Evolutionary conservation across 352 stramenopile species (phyloP), one percentile per base, ranked within the genome.

Genomic region (Pythium brachiatum): DNA sequence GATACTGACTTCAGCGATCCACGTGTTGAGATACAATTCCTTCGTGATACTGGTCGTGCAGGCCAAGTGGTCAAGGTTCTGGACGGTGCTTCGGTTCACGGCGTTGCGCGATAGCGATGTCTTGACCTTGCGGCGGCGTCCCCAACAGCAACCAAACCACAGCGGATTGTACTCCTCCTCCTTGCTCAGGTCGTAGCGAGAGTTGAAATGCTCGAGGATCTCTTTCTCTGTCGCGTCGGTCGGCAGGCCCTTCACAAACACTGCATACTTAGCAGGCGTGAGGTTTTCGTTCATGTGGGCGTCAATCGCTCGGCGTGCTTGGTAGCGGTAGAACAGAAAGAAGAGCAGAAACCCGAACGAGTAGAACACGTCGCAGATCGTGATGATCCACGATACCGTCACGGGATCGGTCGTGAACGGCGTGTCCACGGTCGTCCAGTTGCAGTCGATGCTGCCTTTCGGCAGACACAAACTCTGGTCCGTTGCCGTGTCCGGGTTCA

Each of bases 1-100:
- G 8, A 96, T 75, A 41, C 81, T 91, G 21, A 96, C 84, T 65
- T 96, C 87, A 7, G 86, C 88, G 34, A 96, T 81, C 89, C 87
- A 96, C n/a, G 79, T 88, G 46, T 79, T 74, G 3, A 94, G 13
- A 47, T 96, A 96, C 53, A 92, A 65, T 2, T 71, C 66, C 38
- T 85, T 84, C 3, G 54, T 85, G 20, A 72, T 64, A 9, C 65
- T 77, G 2, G 27, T 78, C 4, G 70, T 76, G 2, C 56, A 66
- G 9, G 72, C 75, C 12, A 92, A 68, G 43, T 93, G 83, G 5
- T 92, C 83, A 0, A 93, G 48, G 39, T 92, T 90, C 38, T 63
- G 68, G 3, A 95, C 82, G 2, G 79, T 73, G 5, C 51, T 79
- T 21, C 60, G 70, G 38, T 87, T 89, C 1, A 68, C 56, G 0